Evolutionary conservation across 345 rosid species (phyloP), one percentile per base, ranked within the genome.

Genomic region (Ceriops zippeliana): DNA sequence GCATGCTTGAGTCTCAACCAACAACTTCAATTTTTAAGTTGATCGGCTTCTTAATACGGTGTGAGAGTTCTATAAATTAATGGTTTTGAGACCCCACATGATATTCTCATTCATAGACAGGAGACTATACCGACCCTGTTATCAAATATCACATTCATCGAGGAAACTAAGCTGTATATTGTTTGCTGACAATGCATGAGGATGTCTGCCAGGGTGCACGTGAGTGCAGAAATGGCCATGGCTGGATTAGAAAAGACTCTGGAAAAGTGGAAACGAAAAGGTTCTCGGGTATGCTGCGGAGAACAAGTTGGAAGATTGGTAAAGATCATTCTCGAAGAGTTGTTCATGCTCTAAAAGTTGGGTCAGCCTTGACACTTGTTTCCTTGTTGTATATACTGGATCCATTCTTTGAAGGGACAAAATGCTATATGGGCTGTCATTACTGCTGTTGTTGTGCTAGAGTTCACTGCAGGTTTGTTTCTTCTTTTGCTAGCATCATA

Each of bases 391-490:
- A 89, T 64, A 69, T 87, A 47, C 34, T 83, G 58, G 85, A 86
- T 74, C 96, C 93, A 22, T 67, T 90, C 76, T 89, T 74, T 65
- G 75, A 90, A 75, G 83, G 82, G 49, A 7, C 69, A 63, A 11
- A 84, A 58, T 75, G 88, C 96, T 32, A 87, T 89, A 5, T 87
- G 97, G 96, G 90, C 96, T 17, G 91, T 87, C 70, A 79, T 89
- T 91, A 89, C 97, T n/a, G 96, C 89, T 37, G 93, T 91, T 22
- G 96, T 91, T 60, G 96, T 89, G 58, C 85, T 89, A 2, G 97
- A 89, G 80, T 91, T 86, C 68, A 86, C 91, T 31, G 90, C 85
- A 6, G 97, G 97, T 86, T 7, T 54, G 28, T 30, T n/a, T 6
- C 17, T 65, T 51, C 3, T 2, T 27, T 3, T 10, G 52, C 5